phyloP scores from a whole-genome alignment of 441 rosid genomes.

The Melastoma candidum region DNA sequence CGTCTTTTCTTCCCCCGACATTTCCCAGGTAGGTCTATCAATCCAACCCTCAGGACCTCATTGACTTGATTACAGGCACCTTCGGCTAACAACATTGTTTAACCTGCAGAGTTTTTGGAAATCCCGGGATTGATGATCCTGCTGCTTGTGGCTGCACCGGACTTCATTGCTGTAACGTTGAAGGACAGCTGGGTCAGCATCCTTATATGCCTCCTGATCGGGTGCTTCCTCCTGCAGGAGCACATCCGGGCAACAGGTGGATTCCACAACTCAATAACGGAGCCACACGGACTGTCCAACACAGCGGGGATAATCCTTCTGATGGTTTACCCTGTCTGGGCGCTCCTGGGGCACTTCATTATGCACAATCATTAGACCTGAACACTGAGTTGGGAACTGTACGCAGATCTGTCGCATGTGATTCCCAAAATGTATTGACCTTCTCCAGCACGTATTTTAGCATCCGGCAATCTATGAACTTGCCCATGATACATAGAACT shows the following conservation, averaged over 20 bases:
- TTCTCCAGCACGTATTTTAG: no score
- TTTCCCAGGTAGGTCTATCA: no score
- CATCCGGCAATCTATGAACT: no score
- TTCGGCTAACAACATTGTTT: no score
- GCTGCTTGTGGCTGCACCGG: constrained; percentile 63
- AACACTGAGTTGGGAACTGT: no score
- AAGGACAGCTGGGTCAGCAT: constrained; percentile 51
- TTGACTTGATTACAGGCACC: no score
- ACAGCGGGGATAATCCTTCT: constrained; percentile 69
- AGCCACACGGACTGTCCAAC: constrained; percentile 40
- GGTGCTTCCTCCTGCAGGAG: constrained; percentile 77
- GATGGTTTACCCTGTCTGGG: constrained; percentile 64
- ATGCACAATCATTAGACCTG: no score
- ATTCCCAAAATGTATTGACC: no score
- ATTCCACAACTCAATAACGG: constrained; percentile 76
- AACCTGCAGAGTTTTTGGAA: constrained; percentile 44
- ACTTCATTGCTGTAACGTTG: constrained; percentile 40
- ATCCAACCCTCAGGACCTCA: no score
- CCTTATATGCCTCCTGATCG: constrained; percentile 48
- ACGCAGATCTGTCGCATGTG: no score
- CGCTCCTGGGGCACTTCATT: constrained; percentile 37
- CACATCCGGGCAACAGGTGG: constrained; percentile 87
- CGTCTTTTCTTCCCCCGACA: no score
- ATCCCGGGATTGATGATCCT: constrained; percentile 76
- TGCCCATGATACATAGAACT: no score